A percentile compares a stretch with the other conserved stretches of the same genome.
These are phyloP conservation scores for Backusella morwellensis DNA, from an alignment of 192 early-diverging fungal genomes.

Conservation along the genomic window DNA sequence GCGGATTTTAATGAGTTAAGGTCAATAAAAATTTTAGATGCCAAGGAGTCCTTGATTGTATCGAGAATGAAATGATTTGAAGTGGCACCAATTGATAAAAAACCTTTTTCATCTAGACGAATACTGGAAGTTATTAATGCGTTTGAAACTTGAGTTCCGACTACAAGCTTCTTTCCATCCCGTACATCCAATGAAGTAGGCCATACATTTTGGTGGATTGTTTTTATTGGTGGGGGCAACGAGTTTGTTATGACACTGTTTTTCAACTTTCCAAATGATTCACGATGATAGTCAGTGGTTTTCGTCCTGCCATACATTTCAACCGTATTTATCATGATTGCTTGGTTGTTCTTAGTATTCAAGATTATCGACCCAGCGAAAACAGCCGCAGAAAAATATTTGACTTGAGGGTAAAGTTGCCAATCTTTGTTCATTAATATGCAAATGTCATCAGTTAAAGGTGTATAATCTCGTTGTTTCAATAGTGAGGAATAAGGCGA, in stretches of 20 bases:
- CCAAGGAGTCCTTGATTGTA: conserved; percentile 9
- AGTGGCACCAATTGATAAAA: conserved; percentile 12
- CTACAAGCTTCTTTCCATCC: conserved; percentile 19
- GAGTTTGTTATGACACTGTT: conserved; percentile 16
- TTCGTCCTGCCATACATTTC: conserved; percentile 28
- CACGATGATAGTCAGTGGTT: conserved; percentile 17
- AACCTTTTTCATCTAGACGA: conserved; percentile 18
- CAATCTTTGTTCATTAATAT: conserved; percentile 29
- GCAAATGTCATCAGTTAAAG: background rate
- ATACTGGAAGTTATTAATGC: conserved; percentile 27
- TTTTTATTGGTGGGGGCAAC: conserved; percentile 4
- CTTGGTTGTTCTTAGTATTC: conserved; percentile 18
- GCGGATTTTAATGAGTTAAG: conserved; percentile 16
- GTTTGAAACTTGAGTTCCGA: conserved; percentile 27
- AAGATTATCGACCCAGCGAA: conserved; percentile 26
- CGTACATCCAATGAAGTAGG: conserved; percentile 1
- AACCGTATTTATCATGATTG: conserved; percentile 23
- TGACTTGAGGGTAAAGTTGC: conserved; percentile 21
- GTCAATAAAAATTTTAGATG: conserved; percentile 23
- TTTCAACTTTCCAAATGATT: conserved; percentile 17
- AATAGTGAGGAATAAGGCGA: conserved; percentile 13
- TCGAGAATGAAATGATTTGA: background rate
- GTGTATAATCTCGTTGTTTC: conserved; percentile 3
- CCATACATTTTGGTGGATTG: conserved; percentile 25
- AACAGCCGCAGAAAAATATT: conserved; percentile 20